phyloP scores from a whole-genome alignment of 2,329 filamentous ascomycete species.

The Colletotrichum sidae region DNA sequence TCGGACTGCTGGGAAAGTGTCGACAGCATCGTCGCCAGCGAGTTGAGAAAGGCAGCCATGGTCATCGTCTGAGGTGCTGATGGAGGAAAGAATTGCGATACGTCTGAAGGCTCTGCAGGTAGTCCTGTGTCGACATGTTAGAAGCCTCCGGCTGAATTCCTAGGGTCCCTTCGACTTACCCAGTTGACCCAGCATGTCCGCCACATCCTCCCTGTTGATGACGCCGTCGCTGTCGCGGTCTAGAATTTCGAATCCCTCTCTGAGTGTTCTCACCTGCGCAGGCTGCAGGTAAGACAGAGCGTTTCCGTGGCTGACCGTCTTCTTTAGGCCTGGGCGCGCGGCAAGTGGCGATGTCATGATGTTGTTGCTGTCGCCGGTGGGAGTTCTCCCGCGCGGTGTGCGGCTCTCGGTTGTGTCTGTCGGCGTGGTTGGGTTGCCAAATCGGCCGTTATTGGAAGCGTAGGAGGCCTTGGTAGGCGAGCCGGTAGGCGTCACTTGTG shows the following conservation, averaged over 20 bases:
- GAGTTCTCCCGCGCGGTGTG: conserved; percentile 49
- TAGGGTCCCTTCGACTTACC: conserved; percentile 58
- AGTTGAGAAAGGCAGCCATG: conserved; percentile 87
- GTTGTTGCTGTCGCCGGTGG: conserved; percentile 40
- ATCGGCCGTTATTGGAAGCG: conserved; percentile 43
- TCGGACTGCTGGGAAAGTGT: conserved; percentile 83
- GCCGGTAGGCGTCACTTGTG: conserved; percentile 64
- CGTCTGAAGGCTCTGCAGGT: conserved; percentile 75
- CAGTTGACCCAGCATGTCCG: conserved; percentile 87
- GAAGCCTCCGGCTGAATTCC: neutral
- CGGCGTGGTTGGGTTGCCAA: conserved; percentile 56
- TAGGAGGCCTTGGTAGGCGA: conserved; percentile 65
- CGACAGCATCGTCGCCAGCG: conserved; percentile 78
- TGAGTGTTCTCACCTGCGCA: conserved; percentile 85
- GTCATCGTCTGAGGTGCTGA: conserved; percentile 79
- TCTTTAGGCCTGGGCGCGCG: conserved; percentile 46
- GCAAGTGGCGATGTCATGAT: conserved; percentile 53
- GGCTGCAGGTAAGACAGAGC: conserved; percentile 81
- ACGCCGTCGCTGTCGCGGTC: conserved; percentile 89
- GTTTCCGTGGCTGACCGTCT: conserved; percentile 58
- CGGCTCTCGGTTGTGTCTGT: conserved; percentile 51
- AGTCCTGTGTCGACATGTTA: conserved; percentile 66
- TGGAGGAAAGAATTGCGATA: conserved; percentile 86
- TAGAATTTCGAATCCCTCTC: conserved; percentile 93
- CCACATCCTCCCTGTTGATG: conserved; percentile 85